These are phyloP conservation scores for Pleurotus sapidus DNA, from an alignment of 768 basidiomycete genomes.

Conservation along the genomic window DNA sequence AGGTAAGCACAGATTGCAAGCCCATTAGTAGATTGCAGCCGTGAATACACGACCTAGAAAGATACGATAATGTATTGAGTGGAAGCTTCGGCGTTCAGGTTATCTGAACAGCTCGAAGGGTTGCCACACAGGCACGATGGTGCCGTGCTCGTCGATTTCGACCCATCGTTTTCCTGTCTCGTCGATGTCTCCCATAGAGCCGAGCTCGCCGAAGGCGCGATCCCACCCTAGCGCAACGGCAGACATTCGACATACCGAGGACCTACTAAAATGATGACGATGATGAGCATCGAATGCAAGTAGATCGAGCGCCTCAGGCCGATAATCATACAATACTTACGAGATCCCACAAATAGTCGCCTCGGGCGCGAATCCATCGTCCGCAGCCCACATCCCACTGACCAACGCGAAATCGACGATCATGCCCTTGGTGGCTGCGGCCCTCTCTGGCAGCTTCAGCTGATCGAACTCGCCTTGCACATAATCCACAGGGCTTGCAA, in stretches of 20 bases:
- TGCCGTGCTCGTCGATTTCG: constrained; percentile 61
- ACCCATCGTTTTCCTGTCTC: constrained; percentile 50
- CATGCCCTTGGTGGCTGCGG: constrained; percentile 57
- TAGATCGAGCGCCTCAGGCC: not conserved
- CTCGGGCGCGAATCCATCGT: constrained; percentile 41
- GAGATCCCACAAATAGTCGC: constrained; percentile 58
- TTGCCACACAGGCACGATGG: constrained; percentile 54
- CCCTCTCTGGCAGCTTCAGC: constrained; percentile 36
- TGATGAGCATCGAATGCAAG: no score
- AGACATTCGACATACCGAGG: constrained; percentile 56
- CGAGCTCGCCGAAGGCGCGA: constrained; percentile 54
- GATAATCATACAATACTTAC: constrained; percentile 27
- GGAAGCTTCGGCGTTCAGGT: no score
- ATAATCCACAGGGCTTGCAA: constrained; percentile 55
- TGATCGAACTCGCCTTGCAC: constrained; percentile 48
- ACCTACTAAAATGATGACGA: constrained; percentile 32
- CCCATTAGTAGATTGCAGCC: no score
- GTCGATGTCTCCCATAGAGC: constrained; percentile 44
- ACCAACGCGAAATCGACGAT: constrained; percentile 68
- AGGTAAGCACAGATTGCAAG: no score
- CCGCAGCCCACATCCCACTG: constrained; percentile 56
- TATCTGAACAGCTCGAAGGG: constrained; percentile 46
- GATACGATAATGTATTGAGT: no score
- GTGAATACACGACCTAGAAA: no score
- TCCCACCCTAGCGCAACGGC: constrained; percentile 66